Percentiles rank a stretch among this genome's conserved stretches.
These are phyloP conservation scores for Yamadazyma oceani DNA, from an alignment of 1,139 yeast genomes.

Conservation along the genomic window DNA sequence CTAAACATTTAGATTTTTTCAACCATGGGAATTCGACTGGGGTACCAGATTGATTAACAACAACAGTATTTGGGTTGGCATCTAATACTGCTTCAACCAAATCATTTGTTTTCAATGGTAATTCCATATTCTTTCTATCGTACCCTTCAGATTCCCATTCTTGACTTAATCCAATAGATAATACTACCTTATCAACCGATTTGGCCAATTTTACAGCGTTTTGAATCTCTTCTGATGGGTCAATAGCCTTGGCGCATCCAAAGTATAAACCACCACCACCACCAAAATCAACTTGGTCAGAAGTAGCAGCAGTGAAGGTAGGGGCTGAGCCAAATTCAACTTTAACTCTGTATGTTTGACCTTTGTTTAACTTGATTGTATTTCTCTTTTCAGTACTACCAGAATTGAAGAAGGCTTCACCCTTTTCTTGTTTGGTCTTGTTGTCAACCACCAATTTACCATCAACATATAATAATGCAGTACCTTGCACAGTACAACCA, in stretches of 20 bases:
- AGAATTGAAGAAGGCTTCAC: constrained; percentile 43
- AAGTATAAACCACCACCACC: constrained; percentile 32
- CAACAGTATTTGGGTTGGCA: constrained; percentile 51
- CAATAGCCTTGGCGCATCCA: constrained; percentile 24
- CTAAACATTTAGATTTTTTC: constrained; percentile 41
- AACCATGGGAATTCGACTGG: constrained; percentile 64
- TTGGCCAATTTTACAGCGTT: constrained; percentile 28
- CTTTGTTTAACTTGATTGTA: constrained; percentile 36
- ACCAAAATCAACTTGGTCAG: constrained; percentile 20
- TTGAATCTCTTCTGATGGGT: constrained; percentile 22
- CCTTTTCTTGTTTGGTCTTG: constrained; percentile 49
- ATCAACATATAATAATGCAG: constrained; percentile 52
- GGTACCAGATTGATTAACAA: constrained; percentile 63
- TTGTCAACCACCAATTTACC: constrained; percentile 56
- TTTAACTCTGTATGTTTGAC: constrained; percentile 40
- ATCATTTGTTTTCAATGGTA: constrained; percentile 50
- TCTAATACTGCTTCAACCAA: constrained; percentile 46
- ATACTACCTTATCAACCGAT: constrained; percentile 37
- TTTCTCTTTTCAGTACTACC: constrained; percentile 52
- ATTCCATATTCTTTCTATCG: constrained; percentile 30
- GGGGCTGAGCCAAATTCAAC: constrained; percentile 55
- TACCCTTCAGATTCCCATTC: constrained; percentile 39
- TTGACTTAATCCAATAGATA: constrained; percentile 39
- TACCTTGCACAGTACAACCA: constrained; percentile 52
- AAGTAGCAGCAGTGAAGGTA: constrained; percentile 32